Conservation (phyloP, 2,329 filamentous ascomycete species). For the Escovopsis sp. region DNA sequence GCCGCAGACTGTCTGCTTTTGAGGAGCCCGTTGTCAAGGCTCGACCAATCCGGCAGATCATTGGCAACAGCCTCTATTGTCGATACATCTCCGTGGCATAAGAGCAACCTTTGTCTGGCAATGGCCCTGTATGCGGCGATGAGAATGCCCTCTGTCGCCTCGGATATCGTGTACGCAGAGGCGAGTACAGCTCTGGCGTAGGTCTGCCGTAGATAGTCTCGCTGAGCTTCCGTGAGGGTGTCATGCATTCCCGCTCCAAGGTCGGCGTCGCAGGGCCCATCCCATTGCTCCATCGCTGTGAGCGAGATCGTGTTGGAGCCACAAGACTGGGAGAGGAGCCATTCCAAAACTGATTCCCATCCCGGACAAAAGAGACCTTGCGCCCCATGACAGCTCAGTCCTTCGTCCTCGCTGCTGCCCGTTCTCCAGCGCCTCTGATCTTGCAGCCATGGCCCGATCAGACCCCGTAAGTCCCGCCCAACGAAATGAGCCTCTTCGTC, state of each 20-base stretch:
- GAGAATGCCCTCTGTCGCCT: conserved; percentile 41
- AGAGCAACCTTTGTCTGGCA: conserved; percentile 35
- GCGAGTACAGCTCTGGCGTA: conserved; percentile 56
- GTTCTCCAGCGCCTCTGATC: conserved; percentile 41
- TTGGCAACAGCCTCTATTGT: conserved; percentile 1
- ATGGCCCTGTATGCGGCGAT: conserved; percentile 45
- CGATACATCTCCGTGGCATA: conserved; percentile 34
- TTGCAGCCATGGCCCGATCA: conserved; percentile 62
- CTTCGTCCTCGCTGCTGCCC: conserved; percentile 2
- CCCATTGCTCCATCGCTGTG: conserved; percentile 53
- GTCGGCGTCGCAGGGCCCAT: conserved; percentile 56
- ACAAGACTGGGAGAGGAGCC: conserved; percentile 46
- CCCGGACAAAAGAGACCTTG: conserved; percentile 32
- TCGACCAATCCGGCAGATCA: conserved; percentile 18
- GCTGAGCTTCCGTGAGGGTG: conserved; percentile 45
- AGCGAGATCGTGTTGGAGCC: conserved; percentile 47
- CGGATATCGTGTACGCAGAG: conserved; percentile 50
- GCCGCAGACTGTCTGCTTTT: conserved; percentile 13
- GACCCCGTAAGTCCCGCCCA: conserved; percentile 49
- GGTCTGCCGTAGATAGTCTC: conserved; percentile 41
- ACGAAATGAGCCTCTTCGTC: conserved; percentile 26
- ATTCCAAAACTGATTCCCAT: conserved; percentile 55
- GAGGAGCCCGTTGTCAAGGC: conserved; percentile 9
- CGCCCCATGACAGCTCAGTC: conserved; percentile 8
- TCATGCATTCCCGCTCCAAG: conserved; percentile 42